phyloP scores from a whole-genome alignment of 176 grass and related monocot genomes.

The Cenchrus fungigraminus region DNA sequence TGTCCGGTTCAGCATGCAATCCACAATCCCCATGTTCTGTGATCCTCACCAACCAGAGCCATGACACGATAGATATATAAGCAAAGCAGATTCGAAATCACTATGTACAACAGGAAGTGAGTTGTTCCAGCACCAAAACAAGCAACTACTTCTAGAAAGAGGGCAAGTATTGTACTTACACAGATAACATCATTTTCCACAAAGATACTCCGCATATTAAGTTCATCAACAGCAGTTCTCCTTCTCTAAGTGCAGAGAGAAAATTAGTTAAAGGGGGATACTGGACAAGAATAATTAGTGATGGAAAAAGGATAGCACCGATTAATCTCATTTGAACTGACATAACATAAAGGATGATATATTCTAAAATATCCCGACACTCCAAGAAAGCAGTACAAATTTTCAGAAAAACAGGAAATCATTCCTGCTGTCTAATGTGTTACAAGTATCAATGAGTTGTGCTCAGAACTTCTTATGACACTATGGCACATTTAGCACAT shows the following conservation, averaged over 20 bases:
- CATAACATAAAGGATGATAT: neutral
- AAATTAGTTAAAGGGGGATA: neutral
- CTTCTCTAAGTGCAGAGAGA: constrained; percentile 61
- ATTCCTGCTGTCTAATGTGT: neutral
- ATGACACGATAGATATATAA: neutral
- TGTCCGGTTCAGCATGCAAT: no score
- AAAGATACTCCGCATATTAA: constrained; percentile 94
- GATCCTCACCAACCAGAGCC: no score
- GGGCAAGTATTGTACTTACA: constrained; percentile 61
- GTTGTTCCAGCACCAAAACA: neutral
- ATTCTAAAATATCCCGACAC: neutral
- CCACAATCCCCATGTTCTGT: no score
- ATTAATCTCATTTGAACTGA: constrained; percentile 9
- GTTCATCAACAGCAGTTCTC: constrained; percentile 96
- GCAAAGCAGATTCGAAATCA: constrained; percentile 13
- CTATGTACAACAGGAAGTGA: constrained; percentile 3
- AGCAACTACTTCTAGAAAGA: constrained; percentile 13
- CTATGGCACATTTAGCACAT: neutral
- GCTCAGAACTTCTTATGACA: neutral
- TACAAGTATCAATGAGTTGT: neutral
- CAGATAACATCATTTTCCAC: constrained; percentile 98
- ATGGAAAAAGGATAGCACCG: neutral
- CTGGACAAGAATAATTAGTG: constrained; percentile 27
- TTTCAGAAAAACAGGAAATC: neutral
- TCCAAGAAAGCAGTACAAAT: neutral